These are phyloP conservation scores for Trichoderma lentiforme DNA, from an alignment of 2,329 filamentous ascomycete species.

Conservation along the genomic window DNA sequence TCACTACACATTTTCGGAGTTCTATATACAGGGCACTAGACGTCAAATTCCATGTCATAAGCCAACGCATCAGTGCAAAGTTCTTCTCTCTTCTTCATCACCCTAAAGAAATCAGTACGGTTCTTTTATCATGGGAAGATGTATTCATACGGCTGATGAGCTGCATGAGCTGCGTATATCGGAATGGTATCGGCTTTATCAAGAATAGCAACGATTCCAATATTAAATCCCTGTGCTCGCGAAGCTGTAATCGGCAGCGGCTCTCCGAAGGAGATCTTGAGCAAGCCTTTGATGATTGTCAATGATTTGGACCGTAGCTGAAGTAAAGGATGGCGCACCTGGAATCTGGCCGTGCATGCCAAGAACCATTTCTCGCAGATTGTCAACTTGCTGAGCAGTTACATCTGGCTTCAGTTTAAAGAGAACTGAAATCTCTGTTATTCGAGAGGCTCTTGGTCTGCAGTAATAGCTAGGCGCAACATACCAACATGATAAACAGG, in stretches of 20 bases:
- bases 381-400: neutral
- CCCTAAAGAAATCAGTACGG: neutral
- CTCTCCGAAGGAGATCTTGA: neutral
- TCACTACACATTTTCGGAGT: neutral
- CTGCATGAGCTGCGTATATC: neutral
- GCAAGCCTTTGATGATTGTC: neutral
- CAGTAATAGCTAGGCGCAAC: neutral
- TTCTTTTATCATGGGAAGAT: neutral
- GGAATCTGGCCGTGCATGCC: neutral
- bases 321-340: neutral
- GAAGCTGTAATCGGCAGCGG: neutral
- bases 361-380: neutral
- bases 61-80: neutral
- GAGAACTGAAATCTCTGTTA: neutral
- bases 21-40: neutral
- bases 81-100: neutral
- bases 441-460: neutral
- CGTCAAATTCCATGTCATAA: conserved; percentile 1
- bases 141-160: neutral
- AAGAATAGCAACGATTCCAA: neutral
- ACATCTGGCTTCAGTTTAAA: neutral
- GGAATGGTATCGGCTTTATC: neutral
- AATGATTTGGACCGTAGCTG: neutral
- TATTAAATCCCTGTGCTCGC: neutral
- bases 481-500: neutral